Conservation (phyloP, 2,329 filamentous ascomycete species). For the Fusarium devonianum region DNA sequence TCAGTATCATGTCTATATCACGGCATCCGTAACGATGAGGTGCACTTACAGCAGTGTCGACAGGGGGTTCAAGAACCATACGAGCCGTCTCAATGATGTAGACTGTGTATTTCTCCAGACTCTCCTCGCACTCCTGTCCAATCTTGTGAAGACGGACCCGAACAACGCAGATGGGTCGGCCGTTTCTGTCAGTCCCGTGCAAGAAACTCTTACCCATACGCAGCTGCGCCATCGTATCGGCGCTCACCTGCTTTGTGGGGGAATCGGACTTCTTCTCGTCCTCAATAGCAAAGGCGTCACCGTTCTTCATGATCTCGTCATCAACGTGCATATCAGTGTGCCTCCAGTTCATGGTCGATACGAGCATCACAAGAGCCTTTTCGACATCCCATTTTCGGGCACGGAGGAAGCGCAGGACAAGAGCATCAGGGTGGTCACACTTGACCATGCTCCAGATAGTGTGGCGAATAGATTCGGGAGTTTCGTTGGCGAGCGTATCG, state of each 20-base stretch:
- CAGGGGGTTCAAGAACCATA: conserved; percentile 77
- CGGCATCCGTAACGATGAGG: too few relatives aligned
- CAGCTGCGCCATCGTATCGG: conserved; percentile 84
- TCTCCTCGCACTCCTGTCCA: conserved; percentile 82
- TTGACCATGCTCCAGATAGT: conserved; percentile 96
- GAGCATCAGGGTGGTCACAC: conserved; percentile 89
- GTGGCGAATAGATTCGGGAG: conserved; percentile 78
- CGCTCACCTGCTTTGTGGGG: conserved; percentile 68
- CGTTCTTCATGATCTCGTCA: conserved; percentile 81
- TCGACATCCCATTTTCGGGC: conserved; percentile 97
- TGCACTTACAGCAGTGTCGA: conserved; percentile 86
- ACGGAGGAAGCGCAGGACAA: conserved; percentile 81
- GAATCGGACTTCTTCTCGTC: conserved; percentile 64
- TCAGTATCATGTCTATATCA: conserved; percentile 25
- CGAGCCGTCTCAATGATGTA: conserved; percentile 95
- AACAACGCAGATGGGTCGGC: conserved; percentile 86
- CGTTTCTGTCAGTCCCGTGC: conserved; percentile 84
- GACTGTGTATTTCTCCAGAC: conserved; percentile 88
- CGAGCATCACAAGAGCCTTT: conserved; percentile 90
- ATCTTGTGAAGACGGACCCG: conserved; percentile 81
- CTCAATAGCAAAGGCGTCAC: conserved; percentile 72
- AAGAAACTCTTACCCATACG: conserved; percentile 92
- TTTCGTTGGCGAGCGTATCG: conserved; percentile 77
- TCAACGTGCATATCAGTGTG: conserved; percentile 85
- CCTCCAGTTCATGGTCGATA: conserved; percentile 94